Conservation (phyloP, 169 alveolate species). For the Pseudocohnilembus persalinus region DNA sequence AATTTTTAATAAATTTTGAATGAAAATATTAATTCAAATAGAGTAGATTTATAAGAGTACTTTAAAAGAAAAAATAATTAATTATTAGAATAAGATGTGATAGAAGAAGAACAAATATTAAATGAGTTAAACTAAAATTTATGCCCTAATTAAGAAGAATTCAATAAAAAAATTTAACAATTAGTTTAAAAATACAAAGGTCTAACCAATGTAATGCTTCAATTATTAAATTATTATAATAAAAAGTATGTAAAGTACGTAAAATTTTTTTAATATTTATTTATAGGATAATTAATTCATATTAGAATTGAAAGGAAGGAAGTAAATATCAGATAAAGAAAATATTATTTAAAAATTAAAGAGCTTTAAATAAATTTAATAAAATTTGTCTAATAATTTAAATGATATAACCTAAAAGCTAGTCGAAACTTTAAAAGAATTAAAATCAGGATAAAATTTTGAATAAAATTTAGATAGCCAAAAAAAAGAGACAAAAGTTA, state of each 20-base stretch:
- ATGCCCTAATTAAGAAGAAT: neutral
- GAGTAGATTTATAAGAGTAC: neutral
- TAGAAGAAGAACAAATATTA: neutral
- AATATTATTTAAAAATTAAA: too few species aligned
- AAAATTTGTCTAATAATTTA: neutral
- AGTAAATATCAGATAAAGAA: neutral
- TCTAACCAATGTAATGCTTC: neutral
- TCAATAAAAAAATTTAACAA: neutral
- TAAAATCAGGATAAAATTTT: too few species aligned
- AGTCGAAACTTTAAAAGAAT: neutral
- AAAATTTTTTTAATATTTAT: too few species aligned
- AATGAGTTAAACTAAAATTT: neutral
- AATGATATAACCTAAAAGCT: neutral
- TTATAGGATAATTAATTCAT: neutral
- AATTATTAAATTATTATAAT: too few species aligned
- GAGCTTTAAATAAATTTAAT: neutral
- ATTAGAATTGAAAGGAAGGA: neutral
- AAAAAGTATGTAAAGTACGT: too few species aligned
- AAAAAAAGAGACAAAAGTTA: too few species aligned
- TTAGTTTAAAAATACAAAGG: neutral
- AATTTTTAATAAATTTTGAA: too few species aligned
- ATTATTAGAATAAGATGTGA: neutral
- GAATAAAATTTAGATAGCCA: too few species aligned
- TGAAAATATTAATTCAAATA: neutral
- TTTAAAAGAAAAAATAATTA: neutral